phyloP scores from a whole-genome alignment of 2,329 filamentous ascomycete species.

The Cercospora sesami region DNA sequence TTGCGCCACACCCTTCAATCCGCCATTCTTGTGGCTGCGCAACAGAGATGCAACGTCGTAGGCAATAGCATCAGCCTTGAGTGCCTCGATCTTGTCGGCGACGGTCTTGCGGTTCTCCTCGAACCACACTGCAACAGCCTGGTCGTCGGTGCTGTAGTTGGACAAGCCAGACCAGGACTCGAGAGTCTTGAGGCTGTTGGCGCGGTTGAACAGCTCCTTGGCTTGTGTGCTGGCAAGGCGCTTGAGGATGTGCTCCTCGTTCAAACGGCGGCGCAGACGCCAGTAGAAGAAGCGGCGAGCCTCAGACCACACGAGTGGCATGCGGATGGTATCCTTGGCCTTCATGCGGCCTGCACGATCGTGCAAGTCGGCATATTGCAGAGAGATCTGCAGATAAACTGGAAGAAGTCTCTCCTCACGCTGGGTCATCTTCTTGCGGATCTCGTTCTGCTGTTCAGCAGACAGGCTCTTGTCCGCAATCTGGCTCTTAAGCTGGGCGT shows the following conservation, averaged over 20 bases:
- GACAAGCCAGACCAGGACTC: constrained; percentile 79
- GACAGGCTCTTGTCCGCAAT: constrained; percentile 66
- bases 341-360: constrained; percentile 97
- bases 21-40: constrained; percentile 65
- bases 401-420: constrained; percentile 88
- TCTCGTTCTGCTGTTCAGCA: constrained; percentile 70
- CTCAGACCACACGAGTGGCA: constrained; percentile 79
- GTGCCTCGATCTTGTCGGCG: constrained; percentile 76
- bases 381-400: constrained; percentile 90
- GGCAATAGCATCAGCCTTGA: constrained; percentile 74
- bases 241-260: constrained; percentile 95
- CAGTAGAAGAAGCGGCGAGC: constrained; percentile 99
- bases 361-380: constrained; percentile 96
- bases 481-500: constrained; percentile 79
- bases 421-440: constrained; percentile 80
- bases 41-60: constrained; percentile 69
- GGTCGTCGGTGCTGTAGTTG: constrained; percentile 76
- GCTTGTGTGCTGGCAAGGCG: constrained; percentile 64
- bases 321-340: constrained; percentile 91
- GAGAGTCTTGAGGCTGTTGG: constrained; percentile 67
- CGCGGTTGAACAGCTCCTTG: constrained; percentile 44
- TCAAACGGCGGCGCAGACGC: constrained; percentile 93
- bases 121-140: constrained; percentile 88
- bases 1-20: constrained; percentile 82
- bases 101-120: constrained; percentile 88